Evolutionary conservation across 2,329 filamentous ascomycete genomes (phyloP).

Genomic region (Aspergillus flavus): DNA sequence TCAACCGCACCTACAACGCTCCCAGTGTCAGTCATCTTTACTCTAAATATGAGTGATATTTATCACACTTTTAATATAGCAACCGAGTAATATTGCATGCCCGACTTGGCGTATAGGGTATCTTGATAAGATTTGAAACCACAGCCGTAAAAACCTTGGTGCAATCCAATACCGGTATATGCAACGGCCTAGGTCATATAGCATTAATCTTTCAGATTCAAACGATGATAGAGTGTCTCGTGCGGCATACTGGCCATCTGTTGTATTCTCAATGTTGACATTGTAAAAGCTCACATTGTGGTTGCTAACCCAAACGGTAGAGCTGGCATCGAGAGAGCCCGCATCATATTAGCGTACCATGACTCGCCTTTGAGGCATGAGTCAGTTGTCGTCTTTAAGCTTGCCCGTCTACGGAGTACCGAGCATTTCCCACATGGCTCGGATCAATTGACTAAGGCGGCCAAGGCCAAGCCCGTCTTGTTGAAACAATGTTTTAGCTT

Average conservation of each 20-base stretch:
- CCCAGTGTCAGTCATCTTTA: neutral
- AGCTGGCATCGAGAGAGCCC: constrained; percentile 34
- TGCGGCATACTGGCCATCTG: no score
- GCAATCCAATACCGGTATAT: no score
- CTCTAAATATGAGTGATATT: neutral
- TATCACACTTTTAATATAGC: constrained; percentile 30
- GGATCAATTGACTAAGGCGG: no score
- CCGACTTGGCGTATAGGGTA: constrained; percentile 38
- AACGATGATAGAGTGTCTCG: no score
- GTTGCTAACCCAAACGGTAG: constrained; percentile 34
- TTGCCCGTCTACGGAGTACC: no score
- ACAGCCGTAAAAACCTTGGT: constrained; percentile 36
- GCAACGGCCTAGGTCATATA: no score
- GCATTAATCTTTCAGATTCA: no score
- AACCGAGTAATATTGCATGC: constrained; percentile 38
- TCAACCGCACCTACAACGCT: constrained; percentile 31
- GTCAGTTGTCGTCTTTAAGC: no score
- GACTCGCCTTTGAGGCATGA: no score
- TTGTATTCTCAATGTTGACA: constrained; percentile 37
- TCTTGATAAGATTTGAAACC: constrained; percentile 40
- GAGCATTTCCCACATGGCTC: no score
- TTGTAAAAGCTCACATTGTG: constrained; percentile 38
- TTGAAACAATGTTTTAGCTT: no score
- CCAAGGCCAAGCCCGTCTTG: no score
- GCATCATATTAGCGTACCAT: constrained; percentile 15